Evolutionary conservation across 2,329 filamentous ascomycete species (phyloP).

Genomic region (Pseudocercospora musae): DNA sequence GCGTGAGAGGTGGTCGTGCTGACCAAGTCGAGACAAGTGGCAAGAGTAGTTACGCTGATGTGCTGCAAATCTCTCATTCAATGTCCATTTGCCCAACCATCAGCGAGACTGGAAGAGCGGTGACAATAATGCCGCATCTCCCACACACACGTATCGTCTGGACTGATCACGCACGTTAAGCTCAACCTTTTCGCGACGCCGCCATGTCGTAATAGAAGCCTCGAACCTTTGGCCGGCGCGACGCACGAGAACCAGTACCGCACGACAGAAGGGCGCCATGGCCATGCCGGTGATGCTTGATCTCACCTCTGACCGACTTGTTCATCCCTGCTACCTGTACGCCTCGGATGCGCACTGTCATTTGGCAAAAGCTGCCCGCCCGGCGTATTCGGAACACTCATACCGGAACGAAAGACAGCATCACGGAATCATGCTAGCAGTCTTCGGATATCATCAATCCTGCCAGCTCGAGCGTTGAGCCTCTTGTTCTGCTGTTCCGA

Average conservation of each 20-base stretch:
- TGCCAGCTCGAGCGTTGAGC: constrained; percentile 52
- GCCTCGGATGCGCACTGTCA: background rate
- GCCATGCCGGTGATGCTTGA: background rate
- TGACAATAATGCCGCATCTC: background rate
- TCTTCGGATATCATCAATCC: constrained; percentile 43
- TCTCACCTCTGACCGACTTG: background rate
- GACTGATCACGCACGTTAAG: background rate
- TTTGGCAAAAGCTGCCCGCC: background rate
- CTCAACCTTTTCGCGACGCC: background rate
- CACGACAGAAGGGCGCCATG: background rate
- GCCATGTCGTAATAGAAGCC: background rate
- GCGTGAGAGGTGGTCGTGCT: too few species aligned
- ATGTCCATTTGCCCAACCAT: too few species aligned
- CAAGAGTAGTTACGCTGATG: too few species aligned
- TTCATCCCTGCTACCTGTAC: background rate
- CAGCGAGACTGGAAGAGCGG: background rate
- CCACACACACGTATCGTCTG: background rate
- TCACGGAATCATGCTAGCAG: constrained; percentile 29
- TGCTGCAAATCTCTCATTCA: too few species aligned
- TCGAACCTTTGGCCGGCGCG: background rate
- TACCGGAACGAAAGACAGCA: background rate
- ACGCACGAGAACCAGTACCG: background rate
- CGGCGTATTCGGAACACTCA: too few species aligned
- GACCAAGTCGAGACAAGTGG: too few species aligned
- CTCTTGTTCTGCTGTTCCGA: constrained; percentile 61